These are phyloP conservation scores for Rhizophora apiculata DNA, from an alignment of 345 rosid genomes.

Conservation along the genomic window DNA sequence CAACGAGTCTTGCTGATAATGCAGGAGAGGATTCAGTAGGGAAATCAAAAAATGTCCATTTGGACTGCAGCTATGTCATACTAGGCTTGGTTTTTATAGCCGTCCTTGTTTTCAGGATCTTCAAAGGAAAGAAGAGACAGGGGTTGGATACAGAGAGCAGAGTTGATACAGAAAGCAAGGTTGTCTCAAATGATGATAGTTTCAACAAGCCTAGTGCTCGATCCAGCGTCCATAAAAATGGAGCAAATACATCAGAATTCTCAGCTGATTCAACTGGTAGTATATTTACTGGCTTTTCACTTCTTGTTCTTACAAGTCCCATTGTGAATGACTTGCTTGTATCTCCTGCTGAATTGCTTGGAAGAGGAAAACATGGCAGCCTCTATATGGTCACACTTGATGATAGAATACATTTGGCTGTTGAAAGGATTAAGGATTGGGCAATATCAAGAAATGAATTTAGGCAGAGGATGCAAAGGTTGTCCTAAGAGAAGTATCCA, in stretches of 20 bases:
- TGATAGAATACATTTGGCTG: constrained; percentile 36
- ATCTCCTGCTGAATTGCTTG: constrained; percentile 61
- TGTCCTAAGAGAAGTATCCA: constrained; percentile 44
- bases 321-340: constrained; percentile 40
- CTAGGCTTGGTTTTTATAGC: constrained; percentile 26
- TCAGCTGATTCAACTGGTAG: constrained; percentile 28
- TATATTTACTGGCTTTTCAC: constrained; percentile 28
- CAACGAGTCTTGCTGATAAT: not conserved
- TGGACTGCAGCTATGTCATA: constrained; percentile 40
- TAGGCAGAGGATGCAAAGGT: constrained; percentile 45
- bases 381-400: constrained; percentile 45
- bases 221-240: constrained; percentile 23
- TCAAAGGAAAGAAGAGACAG: constrained; percentile 16
- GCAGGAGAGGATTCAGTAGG: constrained; percentile 14
- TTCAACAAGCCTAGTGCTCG: constrained; percentile 16
- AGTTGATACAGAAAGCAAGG: constrained; percentile 20
- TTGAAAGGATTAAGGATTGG: constrained; percentile 61
- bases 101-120: constrained; percentile 23
- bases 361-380: constrained; percentile 48
- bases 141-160: not conserved
- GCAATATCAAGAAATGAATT: constrained; percentile 36
- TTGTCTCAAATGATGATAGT: constrained; percentile 25
- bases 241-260: constrained; percentile 21
- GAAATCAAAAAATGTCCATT: constrained; percentile 24
- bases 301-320: constrained; percentile 49